phyloP scores from a whole-genome alignment of 805 yeast species.

The Monosporozyma solicola region DNA sequence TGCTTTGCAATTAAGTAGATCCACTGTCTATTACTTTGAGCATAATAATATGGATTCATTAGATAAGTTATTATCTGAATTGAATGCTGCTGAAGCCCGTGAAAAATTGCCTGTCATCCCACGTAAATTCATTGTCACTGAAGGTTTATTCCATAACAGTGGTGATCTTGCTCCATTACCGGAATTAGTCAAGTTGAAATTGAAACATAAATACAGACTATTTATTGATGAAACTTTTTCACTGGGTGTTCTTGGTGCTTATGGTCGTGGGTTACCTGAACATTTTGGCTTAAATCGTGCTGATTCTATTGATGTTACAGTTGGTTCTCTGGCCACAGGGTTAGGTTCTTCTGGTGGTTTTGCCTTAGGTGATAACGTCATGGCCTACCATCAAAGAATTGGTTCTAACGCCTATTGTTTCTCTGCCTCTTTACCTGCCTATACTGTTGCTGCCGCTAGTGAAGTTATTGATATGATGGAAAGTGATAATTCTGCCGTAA shows the following conservation, averaged over 20 bases:
- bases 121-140: conserved; percentile 85
- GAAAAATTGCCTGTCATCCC: conserved; percentile 59
- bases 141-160: conserved; percentile 71
- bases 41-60: conserved; percentile 86
- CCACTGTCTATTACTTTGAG: conserved; percentile 61
- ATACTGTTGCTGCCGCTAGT: conserved; percentile 61
- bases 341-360: conserved; percentile 88
- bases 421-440: conserved; percentile 92
- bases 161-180: conserved; percentile 76
- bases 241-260: conserved; percentile 73
- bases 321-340: conserved; percentile 77
- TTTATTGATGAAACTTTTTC: conserved; percentile 84
- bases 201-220: conserved; percentile 74
- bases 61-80: conserved; percentile 54
- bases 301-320: conserved; percentile 66
- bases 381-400: conserved; percentile 88
- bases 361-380: conserved; percentile 74
- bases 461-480: conserved; percentile 44
- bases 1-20: conserved; percentile 78
- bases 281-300: conserved; percentile 56
- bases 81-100: conserved; percentile 49
- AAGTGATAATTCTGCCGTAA: conserved; percentile 29
- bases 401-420: conserved; percentile 85
- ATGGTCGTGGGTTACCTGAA: conserved; percentile 84
- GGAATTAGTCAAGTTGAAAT: conserved; percentile 61